phyloP scores from a whole-genome alignment of 768 basidiomycete species.

The Lentinula boryana region DNA sequence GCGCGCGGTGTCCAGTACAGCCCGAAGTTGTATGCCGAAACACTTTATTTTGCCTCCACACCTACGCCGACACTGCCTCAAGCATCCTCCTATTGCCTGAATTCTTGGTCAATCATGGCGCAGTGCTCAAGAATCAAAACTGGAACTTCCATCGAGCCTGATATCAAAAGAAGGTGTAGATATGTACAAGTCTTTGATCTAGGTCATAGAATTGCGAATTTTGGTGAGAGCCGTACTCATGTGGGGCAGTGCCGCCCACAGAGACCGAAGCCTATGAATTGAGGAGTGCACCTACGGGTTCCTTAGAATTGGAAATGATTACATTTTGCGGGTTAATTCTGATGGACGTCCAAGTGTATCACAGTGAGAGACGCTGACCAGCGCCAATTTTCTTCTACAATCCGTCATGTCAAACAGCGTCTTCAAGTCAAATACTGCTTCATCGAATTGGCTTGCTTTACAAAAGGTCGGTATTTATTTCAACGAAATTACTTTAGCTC shows the following conservation, averaged over 20 bases:
- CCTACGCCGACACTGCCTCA: neutral
- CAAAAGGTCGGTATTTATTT: slow-evolving; percentile 35
- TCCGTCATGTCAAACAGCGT: neutral
- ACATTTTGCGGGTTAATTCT: too few relatives aligned
- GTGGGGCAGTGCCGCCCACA: neutral
- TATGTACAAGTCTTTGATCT: too few relatives aligned
- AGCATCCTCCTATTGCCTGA: neutral
- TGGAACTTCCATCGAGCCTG: too few relatives aligned
- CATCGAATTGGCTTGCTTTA: slow-evolving; percentile 56
- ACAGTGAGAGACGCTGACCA: neutral
- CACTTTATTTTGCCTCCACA: neutral
- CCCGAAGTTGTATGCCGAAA: neutral
- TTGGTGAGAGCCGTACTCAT: too few relatives aligned
- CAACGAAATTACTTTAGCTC: neutral
- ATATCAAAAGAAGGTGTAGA: too few relatives aligned
- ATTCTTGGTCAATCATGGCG: neutral
- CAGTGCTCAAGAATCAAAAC: neutral
- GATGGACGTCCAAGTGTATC: too few relatives aligned
- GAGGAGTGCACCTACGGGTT: too few relatives aligned
- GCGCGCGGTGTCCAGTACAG: neutral
- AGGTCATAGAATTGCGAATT: too few relatives aligned
- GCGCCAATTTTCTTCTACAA: neutral
- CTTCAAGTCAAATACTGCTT: slow-evolving; percentile 21
- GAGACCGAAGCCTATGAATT: neutral
- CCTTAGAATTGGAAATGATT: too few relatives aligned